phyloP scores from a whole-genome alignment of 2,329 filamentous ascomycete genomes.

The Drechslera avenae region DNA sequence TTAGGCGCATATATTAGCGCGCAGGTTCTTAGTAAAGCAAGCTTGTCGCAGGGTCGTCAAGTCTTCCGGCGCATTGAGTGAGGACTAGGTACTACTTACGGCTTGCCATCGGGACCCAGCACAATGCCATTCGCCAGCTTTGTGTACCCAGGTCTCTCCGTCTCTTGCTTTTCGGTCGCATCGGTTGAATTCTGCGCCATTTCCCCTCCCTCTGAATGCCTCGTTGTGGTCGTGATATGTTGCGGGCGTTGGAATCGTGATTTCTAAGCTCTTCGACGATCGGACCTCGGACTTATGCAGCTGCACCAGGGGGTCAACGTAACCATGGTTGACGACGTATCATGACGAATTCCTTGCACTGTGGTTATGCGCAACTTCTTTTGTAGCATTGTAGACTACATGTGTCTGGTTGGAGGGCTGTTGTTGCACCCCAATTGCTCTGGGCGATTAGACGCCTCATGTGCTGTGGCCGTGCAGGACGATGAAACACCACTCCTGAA shows the following conservation, averaged over 20 bases:
- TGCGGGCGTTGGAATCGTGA: slow-evolving; percentile 8
- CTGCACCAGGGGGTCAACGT: slow-evolving; percentile 3
- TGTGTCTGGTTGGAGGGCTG: neutral
- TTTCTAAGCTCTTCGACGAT: slow-evolving; percentile 27
- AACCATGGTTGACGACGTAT: slow-evolving; percentile 14
- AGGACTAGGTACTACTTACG: slow-evolving; percentile 63
- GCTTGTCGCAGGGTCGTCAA: too few species aligned
- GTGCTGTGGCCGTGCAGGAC: neutral
- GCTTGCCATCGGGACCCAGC: slow-evolving; percentile 80
- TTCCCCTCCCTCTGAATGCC: neutral
- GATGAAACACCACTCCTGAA: neutral
- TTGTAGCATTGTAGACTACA: neutral
- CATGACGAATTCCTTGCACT: neutral
- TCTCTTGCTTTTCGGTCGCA: slow-evolving; percentile 33
- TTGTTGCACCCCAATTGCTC: neutral
- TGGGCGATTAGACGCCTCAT: slow-evolving; percentile 1
- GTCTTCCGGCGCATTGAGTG: slow-evolving; percentile 21
- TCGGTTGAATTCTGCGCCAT: slow-evolving; percentile 32
- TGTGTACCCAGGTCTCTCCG: slow-evolving; percentile 49
- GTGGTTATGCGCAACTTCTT: neutral
- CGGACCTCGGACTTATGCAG: slow-evolving; percentile 19
- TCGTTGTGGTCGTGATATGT: neutral
- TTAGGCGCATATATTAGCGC: slow-evolving; percentile 1
- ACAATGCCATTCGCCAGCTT: slow-evolving; percentile 73
- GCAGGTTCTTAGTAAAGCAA: neutral